Percentiles rank a stretch among this genome's conserved stretches.
Evolutionary conservation across 257 asterid genomes (phyloP).

Genomic region (Przewalskia tangutica): DNA sequence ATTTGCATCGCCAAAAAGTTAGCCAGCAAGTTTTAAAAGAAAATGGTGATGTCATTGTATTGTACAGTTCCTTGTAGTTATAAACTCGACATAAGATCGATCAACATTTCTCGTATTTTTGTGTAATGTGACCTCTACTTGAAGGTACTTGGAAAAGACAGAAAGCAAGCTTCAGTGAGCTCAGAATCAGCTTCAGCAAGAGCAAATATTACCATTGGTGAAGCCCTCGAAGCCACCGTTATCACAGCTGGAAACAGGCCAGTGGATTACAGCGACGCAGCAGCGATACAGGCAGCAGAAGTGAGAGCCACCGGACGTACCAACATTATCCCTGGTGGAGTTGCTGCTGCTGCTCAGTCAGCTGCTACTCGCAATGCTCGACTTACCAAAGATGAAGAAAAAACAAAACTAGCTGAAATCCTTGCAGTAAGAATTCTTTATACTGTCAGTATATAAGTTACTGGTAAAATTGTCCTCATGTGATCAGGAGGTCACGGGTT

Average conservation of each 20-base stretch:
- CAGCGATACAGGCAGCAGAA: constrained; percentile 97
- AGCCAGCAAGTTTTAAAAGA: background rate
- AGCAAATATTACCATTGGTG: constrained; percentile 79
- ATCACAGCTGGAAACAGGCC: constrained; percentile 79
- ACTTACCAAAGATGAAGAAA: constrained; percentile 65
- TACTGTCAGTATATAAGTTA: background rate
- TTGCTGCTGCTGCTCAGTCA: constrained; percentile 95
- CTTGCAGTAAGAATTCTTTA: constrained; percentile 33
- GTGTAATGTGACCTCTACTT: background rate
- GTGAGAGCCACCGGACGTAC: constrained; percentile 97
- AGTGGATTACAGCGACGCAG: constrained; percentile 90
- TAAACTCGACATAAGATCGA: background rate
- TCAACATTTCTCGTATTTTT: background rate
- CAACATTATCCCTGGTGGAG: constrained; percentile 87
- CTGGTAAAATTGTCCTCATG: no score
- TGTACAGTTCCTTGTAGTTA: background rate
- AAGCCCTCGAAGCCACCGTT: constrained; percentile 92
- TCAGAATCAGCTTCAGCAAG: constrained; percentile 16
- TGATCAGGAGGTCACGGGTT: no score
- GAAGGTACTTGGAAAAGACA: constrained; percentile 21
- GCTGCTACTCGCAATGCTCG: constrained; percentile 97
- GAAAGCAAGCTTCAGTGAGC: background rate
- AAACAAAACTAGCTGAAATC: constrained; percentile 70
- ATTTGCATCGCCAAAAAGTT: background rate
- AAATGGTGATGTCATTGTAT: background rate